Base-by-base conservation (phyloP, 495 filamentous ascomycete genomes). In the Patellaria atrata region DNA sequence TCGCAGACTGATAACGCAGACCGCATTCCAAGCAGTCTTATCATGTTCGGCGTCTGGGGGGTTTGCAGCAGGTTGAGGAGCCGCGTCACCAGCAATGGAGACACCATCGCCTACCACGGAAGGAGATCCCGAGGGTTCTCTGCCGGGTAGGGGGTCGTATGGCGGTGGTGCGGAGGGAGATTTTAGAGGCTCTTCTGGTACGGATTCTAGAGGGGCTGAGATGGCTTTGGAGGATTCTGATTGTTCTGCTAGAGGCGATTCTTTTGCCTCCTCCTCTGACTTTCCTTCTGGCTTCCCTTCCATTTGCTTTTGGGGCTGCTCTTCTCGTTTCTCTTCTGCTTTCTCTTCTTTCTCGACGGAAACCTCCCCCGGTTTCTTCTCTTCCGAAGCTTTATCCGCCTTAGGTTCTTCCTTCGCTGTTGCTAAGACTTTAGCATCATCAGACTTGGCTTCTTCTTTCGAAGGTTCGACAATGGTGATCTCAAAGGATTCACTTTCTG, bases 381-480 rank as follows among this genome's bases (percentile, higher is more conserved):
- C 28, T 15, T 35, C 31, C 3, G 17, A 11, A 12, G 28, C 26
- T 5, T 10, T 22, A 13, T 2, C 28, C 32, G 5, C 3, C 23
- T 41, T 33, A 7, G 2, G 17, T 4, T 28, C 34, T 30, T 29
- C 30, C 11, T 43, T 36, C 18, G 9, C 33, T 1, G 19, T n/a
- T n/a, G n/a, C n/a, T n/a, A n/a, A n/a, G n/a, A n/a, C 25, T 37
- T 38, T 24, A 16, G 4, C 23, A 27, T 21, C 26, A 12, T 30
- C 20, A 4, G 21, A 27, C 21, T 40, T 38, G 21, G 33, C 33
- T n/a, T 45, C 33, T 12, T 46, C 37, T 5, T 24, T 57, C 29
- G 50, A 48, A 33, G 59, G 45, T 17, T 63, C 52, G 28, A 58
- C 54, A 29, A 66, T 51, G 15, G 19, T 34, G 8, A 65, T 60